These are phyloP conservation scores for Thinopyrum elongatum DNA, from an alignment of 176 grass and related monocot genomes.

Conservation along the genomic window DNA sequence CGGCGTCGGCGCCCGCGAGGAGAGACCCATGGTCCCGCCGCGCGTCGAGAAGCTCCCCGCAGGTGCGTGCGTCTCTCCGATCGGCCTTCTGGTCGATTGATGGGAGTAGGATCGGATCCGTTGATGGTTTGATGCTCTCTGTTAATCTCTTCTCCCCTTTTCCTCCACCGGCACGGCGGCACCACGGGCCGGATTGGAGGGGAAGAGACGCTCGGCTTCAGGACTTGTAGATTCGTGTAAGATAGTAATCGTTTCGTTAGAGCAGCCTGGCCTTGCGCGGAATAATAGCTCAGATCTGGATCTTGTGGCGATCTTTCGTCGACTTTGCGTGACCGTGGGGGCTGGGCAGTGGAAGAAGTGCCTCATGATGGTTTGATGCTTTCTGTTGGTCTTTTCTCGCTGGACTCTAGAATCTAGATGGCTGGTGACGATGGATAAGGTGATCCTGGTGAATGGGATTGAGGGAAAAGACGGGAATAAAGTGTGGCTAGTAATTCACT, in stretches of 20 bases:
- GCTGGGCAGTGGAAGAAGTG: not conserved
- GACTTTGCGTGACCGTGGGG: not conserved
- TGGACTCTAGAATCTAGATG: not conserved
- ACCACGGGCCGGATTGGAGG: not conserved
- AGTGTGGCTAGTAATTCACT: not conserved
- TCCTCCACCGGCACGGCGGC: no score
- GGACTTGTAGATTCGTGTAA: not conserved
- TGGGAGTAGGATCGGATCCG: constrained; percentile 49
- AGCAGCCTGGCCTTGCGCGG: not conserved
- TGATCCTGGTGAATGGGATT: constrained; percentile 29
- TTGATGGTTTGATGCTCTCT: not conserved
- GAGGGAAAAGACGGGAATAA: not conserved
- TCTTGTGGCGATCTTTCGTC: not conserved
- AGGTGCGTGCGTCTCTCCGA: constrained; percentile 30
- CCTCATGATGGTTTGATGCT: not conserved
- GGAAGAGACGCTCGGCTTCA: not conserved
- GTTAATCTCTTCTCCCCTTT: constrained; percentile 5
- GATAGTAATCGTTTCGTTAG: not conserved
- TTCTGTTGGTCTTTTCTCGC: constrained; percentile 6
- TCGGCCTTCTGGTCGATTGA: constrained; percentile 5
- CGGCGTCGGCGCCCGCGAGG: constrained; percentile 23
- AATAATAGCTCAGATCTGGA: not conserved
- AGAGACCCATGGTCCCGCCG: constrained; percentile 30
- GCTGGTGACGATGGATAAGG: not conserved
- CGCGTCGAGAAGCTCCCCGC: constrained; percentile 31